A percentile compares a stretch with the other conserved stretches of the same genome.
These are phyloP conservation scores for Carex cristatella DNA, from an alignment of 176 grass and related monocot genomes.

Conservation along the genomic window DNA sequence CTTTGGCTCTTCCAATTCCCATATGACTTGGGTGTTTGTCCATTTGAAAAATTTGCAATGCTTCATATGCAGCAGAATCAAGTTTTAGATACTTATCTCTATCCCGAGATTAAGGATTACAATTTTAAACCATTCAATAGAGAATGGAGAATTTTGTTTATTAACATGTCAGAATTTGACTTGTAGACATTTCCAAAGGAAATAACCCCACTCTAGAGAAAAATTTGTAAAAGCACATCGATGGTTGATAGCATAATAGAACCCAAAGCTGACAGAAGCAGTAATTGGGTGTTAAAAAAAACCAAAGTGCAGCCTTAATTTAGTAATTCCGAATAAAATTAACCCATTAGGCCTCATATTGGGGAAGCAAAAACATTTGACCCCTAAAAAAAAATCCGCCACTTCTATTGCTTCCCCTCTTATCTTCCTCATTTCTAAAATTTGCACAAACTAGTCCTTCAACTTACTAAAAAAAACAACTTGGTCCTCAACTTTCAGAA, in stretches of 20 bases:
- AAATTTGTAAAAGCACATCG: background rate
- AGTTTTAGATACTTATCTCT: conserved; percentile 96
- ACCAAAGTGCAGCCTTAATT: background rate
- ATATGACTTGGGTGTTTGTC: conserved; percentile 96
- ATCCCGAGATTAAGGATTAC: conserved; percentile 16
- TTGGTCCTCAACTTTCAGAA: background rate
- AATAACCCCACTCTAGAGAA: background rate
- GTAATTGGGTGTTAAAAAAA: background rate
- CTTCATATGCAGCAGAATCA: conserved; percentile 88
- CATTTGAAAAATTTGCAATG: conserved; percentile 93
- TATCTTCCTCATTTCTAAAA: background rate
- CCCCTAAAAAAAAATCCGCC: background rate
- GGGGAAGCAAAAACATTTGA: background rate
- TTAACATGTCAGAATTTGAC: background rate
- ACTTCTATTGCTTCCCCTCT: background rate
- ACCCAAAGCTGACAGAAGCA: background rate
- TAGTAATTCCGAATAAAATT: background rate
- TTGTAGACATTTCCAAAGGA: background rate
- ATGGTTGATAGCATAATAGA: background rate
- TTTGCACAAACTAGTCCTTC: no score
- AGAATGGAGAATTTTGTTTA: background rate
- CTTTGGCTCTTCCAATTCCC: conserved; percentile 96
- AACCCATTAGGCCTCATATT: background rate
- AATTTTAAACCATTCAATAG: conserved; percentile 1
- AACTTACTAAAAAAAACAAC: background rate